Evolutionary conservation across 805 yeast species (phyloP).

Genomic region (Wickerhamiella nectarea): DNA sequence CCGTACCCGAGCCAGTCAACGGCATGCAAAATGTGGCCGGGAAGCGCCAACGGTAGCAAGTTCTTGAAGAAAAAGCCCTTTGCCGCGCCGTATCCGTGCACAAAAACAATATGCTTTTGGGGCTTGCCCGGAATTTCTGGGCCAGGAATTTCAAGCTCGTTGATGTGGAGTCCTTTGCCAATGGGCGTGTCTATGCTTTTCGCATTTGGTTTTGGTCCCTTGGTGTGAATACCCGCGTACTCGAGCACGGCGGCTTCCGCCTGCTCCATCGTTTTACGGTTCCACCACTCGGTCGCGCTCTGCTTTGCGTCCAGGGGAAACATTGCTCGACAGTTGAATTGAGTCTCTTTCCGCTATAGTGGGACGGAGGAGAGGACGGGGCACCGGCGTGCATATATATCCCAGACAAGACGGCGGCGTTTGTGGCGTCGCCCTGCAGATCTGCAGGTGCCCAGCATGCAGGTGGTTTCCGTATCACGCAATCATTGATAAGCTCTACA

Average conservation of each 20-base stretch:
- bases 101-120: constrained; percentile 47
- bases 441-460: too few relatives aligned
- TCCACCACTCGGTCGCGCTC: constrained; percentile 34
- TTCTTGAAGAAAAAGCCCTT: constrained; percentile 69
- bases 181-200: constrained; percentile 31
- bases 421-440: too few relatives aligned
- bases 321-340: constrained; percentile 20
- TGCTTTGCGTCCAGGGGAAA: constrained; percentile 28
- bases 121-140: constrained; percentile 11
- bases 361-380: too few relatives aligned
- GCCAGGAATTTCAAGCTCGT: constrained; percentile 51
- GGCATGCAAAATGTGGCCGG: constrained; percentile 64
- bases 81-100: constrained; percentile 93
- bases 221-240: constrained; percentile 36
- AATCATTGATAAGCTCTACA: too few relatives aligned
- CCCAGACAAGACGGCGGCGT: too few relatives aligned
- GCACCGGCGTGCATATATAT: too few relatives aligned
- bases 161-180: constrained; percentile 32
- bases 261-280: constrained; percentile 24
- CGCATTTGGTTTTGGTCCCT: constrained; percentile 11
- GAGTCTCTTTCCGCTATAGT: too few relatives aligned
- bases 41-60: constrained; percentile 34
- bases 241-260: constrained; percentile 41
- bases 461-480: too few relatives aligned
- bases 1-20: constrained; percentile 88